These are phyloP conservation scores for Verticillium longisporum DNA, from an alignment of 2,329 filamentous ascomycete genomes.

Conservation along the genomic window DNA sequence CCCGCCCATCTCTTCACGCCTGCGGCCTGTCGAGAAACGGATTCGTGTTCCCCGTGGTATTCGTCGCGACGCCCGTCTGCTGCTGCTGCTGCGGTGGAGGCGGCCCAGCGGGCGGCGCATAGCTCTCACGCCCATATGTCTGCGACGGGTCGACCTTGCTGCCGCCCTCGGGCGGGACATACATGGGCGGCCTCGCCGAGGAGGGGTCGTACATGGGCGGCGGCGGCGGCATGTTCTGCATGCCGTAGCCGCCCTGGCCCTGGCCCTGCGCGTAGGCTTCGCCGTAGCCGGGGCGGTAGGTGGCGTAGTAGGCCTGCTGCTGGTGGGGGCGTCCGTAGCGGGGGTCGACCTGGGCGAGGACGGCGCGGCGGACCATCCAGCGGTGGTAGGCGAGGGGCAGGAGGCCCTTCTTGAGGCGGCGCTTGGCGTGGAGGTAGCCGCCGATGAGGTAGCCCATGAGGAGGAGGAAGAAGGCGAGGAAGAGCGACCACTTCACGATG, in stretches of 20 bases:
- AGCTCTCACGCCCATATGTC: constrained; percentile 16
- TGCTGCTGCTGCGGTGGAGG: constrained; percentile 18
- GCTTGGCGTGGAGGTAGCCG: constrained; percentile 64
- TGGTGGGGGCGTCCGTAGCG: constrained; percentile 37
- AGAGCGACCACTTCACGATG: constrained; percentile 66
- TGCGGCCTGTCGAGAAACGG: constrained; percentile 11
- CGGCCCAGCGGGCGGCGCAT: constrained; percentile 40
- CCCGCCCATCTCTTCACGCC: constrained; percentile 7
- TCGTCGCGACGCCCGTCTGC: constrained; percentile 14
- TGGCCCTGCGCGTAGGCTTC: too few relatives aligned
- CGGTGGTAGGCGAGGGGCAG: constrained; percentile 64
- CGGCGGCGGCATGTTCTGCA: constrained; percentile 41
- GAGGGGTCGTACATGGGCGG: constrained; percentile 53
- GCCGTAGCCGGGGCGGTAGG: constrained; percentile 10
- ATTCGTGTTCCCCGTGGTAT: constrained; percentile 26
- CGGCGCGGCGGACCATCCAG: constrained; percentile 44
- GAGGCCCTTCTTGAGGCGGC: constrained; percentile 57
- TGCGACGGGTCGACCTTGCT: constrained; percentile 50
- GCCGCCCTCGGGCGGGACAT: constrained; percentile 41
- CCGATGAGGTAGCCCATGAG: constrained; percentile 57
- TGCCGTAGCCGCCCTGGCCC: constrained; percentile 32
- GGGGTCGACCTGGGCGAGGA: constrained; percentile 40
- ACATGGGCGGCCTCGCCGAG: constrained; percentile 43
- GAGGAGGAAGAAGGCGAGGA: constrained; percentile 52
- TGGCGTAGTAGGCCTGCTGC: constrained; percentile 22